These are phyloP conservation scores for Monosporozyma servazzii DNA, from an alignment of 805 yeast species.

Conservation along the genomic window DNA sequence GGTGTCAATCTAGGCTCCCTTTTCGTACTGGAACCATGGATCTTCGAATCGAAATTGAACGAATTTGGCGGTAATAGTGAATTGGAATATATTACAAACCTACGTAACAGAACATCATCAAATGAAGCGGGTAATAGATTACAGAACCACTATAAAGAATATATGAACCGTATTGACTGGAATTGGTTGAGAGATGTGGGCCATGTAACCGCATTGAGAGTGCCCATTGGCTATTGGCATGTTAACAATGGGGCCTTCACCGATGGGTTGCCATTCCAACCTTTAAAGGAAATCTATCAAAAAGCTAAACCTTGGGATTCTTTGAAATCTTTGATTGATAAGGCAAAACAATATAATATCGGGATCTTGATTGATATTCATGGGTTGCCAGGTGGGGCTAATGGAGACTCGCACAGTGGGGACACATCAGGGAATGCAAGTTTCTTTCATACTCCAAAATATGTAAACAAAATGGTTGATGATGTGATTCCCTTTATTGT, in stretches of 20 bases:
- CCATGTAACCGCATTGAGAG: slow-evolving; percentile 62
- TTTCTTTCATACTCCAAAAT: slow-evolving; percentile 35
- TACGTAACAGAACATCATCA: slow-evolving; percentile 40
- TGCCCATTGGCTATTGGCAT: slow-evolving; percentile 91
- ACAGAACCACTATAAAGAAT: slow-evolving; percentile 59
- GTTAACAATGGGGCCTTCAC: slow-evolving; percentile 52
- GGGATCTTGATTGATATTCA: slow-evolving; percentile 79
- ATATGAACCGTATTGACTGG: slow-evolving; percentile 68
- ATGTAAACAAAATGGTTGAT: slow-evolving; percentile 36
- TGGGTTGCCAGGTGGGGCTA: slow-evolving; percentile 90
- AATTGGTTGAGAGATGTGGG: slow-evolving; percentile 54
- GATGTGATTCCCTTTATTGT: slow-evolving; percentile 53
- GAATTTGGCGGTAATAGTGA: slow-evolving; percentile 59
- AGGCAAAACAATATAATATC: slow-evolving; percentile 54
- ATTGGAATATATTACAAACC: slow-evolving; percentile 55
- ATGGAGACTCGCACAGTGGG: slow-evolving; percentile 79
- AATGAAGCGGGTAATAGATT: slow-evolving; percentile 45
- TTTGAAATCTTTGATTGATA: slow-evolving; percentile 45
- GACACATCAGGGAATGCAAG: slow-evolving; percentile 27
- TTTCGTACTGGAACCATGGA: slow-evolving; percentile 76
- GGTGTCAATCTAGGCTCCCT: slow-evolving; percentile 84
- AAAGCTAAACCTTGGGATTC: slow-evolving; percentile 56
- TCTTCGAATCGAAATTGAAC: slow-evolving; percentile 50
- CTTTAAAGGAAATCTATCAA: slow-evolving; percentile 47
- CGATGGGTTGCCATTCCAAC: slow-evolving; percentile 53